phyloP scores from a whole-genome alignment of 495 filamentous ascomycete species.

The Stereocaulon alpinum region DNA sequence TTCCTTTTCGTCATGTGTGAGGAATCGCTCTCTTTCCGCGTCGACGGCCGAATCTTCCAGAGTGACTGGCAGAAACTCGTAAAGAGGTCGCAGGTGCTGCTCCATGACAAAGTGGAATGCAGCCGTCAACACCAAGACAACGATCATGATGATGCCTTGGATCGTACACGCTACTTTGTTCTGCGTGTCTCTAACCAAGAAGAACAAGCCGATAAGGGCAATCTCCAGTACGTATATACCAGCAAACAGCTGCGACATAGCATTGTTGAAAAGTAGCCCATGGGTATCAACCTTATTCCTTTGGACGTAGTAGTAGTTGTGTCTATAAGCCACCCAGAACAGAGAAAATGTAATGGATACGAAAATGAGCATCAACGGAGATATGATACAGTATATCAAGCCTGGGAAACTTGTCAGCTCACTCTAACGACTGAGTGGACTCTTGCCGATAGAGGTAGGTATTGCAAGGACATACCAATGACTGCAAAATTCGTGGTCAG shows the following conservation, averaged over 20 bases:
- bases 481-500: conserved; percentile 91
- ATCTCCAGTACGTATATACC: conserved; percentile 93
- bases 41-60: conserved; percentile 86
- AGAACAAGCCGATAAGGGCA: conserved; percentile 85
- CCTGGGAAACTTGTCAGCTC: conserved; percentile 30
- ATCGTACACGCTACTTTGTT: conserved; percentile 54
- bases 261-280: conserved; percentile 81
- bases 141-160: conserved; percentile 85
- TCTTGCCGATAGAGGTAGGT: not conserved
- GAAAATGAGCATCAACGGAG: conserved; percentile 86
- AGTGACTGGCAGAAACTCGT: conserved; percentile 85
- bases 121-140: conserved; percentile 60
- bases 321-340: conserved; percentile 92
- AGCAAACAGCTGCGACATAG: conserved; percentile 91
- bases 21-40: conserved; percentile 74
- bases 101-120: conserved; percentile 76
- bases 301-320: conserved; percentile 91
- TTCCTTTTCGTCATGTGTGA: conserved; percentile 52
- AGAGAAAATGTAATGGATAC: conserved; percentile 86
- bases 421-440: not conserved
- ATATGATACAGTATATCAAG: conserved; percentile 80
- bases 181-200: conserved; percentile 59
- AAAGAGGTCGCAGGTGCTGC: conserved; percentile 69
- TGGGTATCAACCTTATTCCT: conserved; percentile 87
- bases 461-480: conserved; percentile 48